phyloP scores from a whole-genome alignment of 1,139 yeast genomes.

The Candida neerlandica region DNA sequence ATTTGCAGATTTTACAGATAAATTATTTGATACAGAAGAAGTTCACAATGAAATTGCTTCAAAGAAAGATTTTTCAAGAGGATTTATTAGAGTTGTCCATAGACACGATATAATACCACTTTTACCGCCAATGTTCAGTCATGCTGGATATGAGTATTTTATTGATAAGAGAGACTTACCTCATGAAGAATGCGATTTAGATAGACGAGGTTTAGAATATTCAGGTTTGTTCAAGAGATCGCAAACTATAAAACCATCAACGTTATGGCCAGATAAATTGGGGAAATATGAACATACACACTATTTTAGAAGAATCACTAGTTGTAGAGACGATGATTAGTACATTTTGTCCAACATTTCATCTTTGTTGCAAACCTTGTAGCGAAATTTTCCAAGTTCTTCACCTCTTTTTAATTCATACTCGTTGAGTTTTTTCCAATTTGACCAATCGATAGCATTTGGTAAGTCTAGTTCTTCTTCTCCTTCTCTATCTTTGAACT shows the following conservation, averaged over 20 bases:
- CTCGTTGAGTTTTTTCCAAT: slow-evolving; percentile 66
- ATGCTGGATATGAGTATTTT: slow-evolving; percentile 53
- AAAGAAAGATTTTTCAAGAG: slow-evolving; percentile 24
- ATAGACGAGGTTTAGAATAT: slow-evolving; percentile 19
- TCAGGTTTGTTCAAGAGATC: slow-evolving; percentile 11
- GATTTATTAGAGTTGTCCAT: slow-evolving; percentile 56
- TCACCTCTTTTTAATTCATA: slow-evolving; percentile 56
- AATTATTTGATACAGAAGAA: slow-evolving; percentile 40
- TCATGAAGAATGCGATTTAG: slow-evolving; percentile 42
- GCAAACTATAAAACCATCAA: slow-evolving; percentile 12
- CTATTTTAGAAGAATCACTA: slow-evolving; percentile 37
- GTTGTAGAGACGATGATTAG: slow-evolving; percentile 25
- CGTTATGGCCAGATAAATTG: slow-evolving; percentile 27
- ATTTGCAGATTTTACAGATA: slow-evolving; percentile 54
- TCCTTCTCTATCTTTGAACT: slow-evolving; percentile 10
- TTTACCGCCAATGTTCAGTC: slow-evolving; percentile 56
- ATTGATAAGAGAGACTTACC: slow-evolving; percentile 49
- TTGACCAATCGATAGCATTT: slow-evolving; percentile 54
- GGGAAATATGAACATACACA: slow-evolving; percentile 37
- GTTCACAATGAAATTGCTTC: slow-evolving; percentile 19
- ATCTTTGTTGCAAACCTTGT: slow-evolving; percentile 52
- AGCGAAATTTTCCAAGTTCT: slow-evolving; percentile 53
- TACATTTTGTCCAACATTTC: slow-evolving; percentile 46
- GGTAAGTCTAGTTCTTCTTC: slow-evolving; percentile 19
- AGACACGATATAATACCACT: slow-evolving; percentile 57